Base-by-base conservation (phyloP, 2,329 filamentous ascomycete genomes). In the Calonectria hawksworthii region DNA sequence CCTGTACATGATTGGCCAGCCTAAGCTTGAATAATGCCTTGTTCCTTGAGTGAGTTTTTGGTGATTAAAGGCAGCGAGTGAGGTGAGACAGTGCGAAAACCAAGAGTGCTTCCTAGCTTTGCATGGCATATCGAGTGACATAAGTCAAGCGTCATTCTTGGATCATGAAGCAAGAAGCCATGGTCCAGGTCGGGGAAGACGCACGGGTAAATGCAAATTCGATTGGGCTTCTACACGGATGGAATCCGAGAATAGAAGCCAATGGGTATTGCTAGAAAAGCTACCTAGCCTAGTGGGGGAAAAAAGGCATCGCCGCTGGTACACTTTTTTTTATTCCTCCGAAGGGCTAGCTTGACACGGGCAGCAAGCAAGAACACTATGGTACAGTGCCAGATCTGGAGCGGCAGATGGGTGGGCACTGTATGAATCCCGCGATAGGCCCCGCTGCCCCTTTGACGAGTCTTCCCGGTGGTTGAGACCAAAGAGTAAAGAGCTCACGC, bases 371-470 rank as follows among this genome's bases (percentile, higher is more conserved):
- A 23, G 21, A 47, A 47, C 9, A 47, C 44, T 47, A 47, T n/a
- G n/a, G 44, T 28, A 65, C 70, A 72, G 70, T 72, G 64, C 26
- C n/a, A n/a, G 10, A 16, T 47, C 13, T 41, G 67, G 36, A 14
- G 30, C 18, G 32, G 50, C 32, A 26, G 30, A 52, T 26, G 41
- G 1, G 61, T n/a, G 26, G 56, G 68, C 79, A 80, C 79, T 80
- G 79, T 81, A 32, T 21, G 64, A 73, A 52, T 63, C 73, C 65
- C 52, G 64, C 70, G 77, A 79, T 74, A 73, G 23, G 68, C 77
- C 78, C 78, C 77, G 78, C 78, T 68, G 68, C 50, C 47, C 70
- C 70, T 74, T 75, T 61, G 56, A 74, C 76, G 76, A 80, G 78
- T 80, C 77, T 76, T 72, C 47, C 76, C 76, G 74, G 65, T 41